Conservation (phyloP, 1,284 basidiomycete genomes). For the Trametes polyzona region DNA sequence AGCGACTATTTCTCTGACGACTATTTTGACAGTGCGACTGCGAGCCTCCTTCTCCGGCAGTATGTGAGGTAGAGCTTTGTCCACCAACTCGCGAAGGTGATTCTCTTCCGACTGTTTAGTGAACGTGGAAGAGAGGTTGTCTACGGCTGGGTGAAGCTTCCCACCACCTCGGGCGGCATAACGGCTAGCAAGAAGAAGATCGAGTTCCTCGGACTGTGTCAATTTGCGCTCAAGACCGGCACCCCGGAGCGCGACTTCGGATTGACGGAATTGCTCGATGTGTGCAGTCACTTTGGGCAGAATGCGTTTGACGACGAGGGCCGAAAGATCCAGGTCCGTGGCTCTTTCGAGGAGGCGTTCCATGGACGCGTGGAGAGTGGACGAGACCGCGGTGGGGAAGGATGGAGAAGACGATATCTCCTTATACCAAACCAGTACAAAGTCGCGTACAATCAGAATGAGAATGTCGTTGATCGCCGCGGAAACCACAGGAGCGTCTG, state of each 20-base stretch:
- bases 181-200: conserved; percentile 79
- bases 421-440: conserved; percentile 86
- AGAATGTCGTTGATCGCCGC: conserved; percentile 77
- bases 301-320: conserved; percentile 81
- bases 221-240: conserved; percentile 75
- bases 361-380: conserved; percentile 71
- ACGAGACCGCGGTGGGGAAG: conserved; percentile 86
- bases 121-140: conserved; percentile 85
- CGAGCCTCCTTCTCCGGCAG: conserved; percentile 77
- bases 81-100: conserved; percentile 76
- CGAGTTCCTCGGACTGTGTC: conserved; percentile 86
- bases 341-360: conserved; percentile 60
- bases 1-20: conserved; percentile 82
- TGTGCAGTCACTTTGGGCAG: conserved; percentile 89
- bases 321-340: conserved; percentile 71
- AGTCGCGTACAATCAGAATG: conserved; percentile 79
- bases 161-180: conserved; percentile 68
- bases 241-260: conserved; percentile 82
- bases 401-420: conserved; percentile 83
- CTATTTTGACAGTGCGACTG: conserved; percentile 73
- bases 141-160: conserved; percentile 78
- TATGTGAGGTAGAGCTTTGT: conserved; percentile 69
- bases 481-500: conserved; percentile 66
- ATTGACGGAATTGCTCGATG: conserved; percentile 88
- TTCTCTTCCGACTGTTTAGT: conserved; percentile 89